These are phyloP conservation scores for Fusarium keratoplasticum DNA, from an alignment of 2,329 filamentous ascomycete species.

Conservation along the genomic window DNA sequence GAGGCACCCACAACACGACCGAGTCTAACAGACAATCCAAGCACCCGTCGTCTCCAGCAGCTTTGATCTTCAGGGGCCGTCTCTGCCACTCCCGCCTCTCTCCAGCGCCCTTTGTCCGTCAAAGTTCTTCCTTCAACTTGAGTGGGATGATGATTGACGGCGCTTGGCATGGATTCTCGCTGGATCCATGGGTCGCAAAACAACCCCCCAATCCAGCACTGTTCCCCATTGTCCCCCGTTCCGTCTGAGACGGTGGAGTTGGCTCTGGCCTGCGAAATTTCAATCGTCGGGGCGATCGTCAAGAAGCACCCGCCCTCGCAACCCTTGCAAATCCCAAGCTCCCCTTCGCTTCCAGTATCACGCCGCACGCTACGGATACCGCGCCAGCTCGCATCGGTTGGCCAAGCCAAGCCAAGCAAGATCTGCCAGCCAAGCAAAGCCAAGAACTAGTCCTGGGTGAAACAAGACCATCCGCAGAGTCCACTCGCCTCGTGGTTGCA, in stretches of 20 bases:
- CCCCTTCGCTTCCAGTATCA: neutral
- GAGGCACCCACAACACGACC: neutral
- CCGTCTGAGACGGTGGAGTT: conserved; percentile 16
- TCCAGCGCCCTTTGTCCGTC: neutral
- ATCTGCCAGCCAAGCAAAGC: conserved; percentile 31
- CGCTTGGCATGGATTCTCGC: conserved; percentile 20
- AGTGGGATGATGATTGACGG: conserved; percentile 22
- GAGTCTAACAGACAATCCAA: neutral
- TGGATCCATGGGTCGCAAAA: conserved; percentile 9
- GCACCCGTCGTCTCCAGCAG: neutral
- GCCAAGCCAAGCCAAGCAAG: conserved; percentile 1
- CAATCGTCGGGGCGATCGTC: conserved; percentile 44
- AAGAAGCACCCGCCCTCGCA: conserved; percentile 8
- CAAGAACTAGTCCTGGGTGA: conserved; percentile 25
- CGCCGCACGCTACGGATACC: neutral
- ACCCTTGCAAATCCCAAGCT: conserved; percentile 7
- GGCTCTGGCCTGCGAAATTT: conserved; percentile 40
- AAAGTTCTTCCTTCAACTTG: neutral
- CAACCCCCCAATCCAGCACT: neutral
- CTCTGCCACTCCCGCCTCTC: conserved; percentile 32
- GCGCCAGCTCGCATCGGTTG: neutral
- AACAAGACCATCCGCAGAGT: conserved; percentile 16
- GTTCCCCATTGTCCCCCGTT: neutral
- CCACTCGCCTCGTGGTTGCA: neutral
- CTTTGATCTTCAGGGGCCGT: conserved; percentile 31